Percentiles rank a stretch among this genome's conserved stretches.
Evolutionary conservation across 495 filamentous ascomycete genomes (phyloP).

Genomic region (Penicillium paxilli): DNA sequence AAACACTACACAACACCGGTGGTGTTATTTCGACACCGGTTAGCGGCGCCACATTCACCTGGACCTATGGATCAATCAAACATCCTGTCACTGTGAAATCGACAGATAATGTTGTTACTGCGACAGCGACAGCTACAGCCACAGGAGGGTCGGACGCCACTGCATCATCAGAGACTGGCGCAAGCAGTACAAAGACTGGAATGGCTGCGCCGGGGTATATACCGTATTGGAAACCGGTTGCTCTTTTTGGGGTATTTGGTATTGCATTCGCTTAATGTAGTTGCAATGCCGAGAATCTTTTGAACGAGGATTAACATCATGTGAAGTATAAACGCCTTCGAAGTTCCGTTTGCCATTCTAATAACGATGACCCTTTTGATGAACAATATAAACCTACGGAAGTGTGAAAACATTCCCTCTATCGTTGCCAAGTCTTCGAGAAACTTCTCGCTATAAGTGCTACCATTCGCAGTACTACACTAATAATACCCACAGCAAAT

Average conservation of each 20-base stretch:
- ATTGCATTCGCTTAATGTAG: background rate
- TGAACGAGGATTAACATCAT: too few species aligned
- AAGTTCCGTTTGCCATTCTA: too few species aligned
- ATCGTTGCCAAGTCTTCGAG: too few species aligned
- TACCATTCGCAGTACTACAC: too few species aligned
- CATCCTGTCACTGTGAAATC: conserved; percentile 11
- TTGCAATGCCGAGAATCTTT: too few species aligned
- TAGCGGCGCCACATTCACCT: conserved; percentile 18
- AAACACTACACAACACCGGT: conserved; percentile 11
- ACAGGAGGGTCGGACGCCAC: background rate
- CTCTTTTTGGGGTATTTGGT: background rate
- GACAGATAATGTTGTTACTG: background rate
- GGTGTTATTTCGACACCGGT: conserved; percentile 13
- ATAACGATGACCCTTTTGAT: too few species aligned
- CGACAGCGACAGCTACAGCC: background rate
- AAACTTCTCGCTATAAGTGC: too few species aligned
- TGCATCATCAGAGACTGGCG: background rate
- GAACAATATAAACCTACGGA: too few species aligned
- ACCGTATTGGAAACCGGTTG: background rate
- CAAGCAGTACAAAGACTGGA: background rate
- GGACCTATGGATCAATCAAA: conserved; percentile 3
- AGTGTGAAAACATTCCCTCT: too few species aligned
- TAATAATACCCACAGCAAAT: too few species aligned
- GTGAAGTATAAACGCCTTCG: too few species aligned
- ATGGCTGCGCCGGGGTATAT: background rate